Evolutionary conservation across 768 basidiomycete genomes (phyloP).

Genomic region (Kwoniella mangroviensis): DNA sequence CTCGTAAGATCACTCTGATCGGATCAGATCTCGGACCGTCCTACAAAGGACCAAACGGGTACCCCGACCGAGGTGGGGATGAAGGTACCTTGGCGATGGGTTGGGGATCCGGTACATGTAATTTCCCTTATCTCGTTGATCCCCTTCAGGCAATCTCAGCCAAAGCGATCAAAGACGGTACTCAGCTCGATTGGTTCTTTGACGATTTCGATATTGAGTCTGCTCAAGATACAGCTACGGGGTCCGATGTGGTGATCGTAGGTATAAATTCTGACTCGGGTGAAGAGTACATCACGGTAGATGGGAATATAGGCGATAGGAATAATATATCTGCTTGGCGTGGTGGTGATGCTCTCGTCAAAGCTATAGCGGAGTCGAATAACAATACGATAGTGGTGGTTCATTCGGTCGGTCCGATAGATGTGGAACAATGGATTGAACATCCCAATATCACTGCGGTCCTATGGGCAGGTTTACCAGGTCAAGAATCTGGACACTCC

Average conservation of each 20-base stretch:
- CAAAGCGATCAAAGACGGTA: slow-evolving; percentile 70
- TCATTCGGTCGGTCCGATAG: slow-evolving; percentile 69
- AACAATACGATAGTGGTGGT: slow-evolving; percentile 68
- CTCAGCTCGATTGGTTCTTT: slow-evolving; percentile 70
- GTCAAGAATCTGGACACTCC: slow-evolving; percentile 72
- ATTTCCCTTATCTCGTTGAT: slow-evolving; percentile 73
- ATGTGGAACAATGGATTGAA: slow-evolving; percentile 68
- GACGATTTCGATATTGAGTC: slow-evolving; percentile 69
- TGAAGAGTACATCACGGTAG: slow-evolving; percentile 78
- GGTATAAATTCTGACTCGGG: slow-evolving; percentile 78
- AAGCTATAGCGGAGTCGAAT: slow-evolving; percentile 63
- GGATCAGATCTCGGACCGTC: slow-evolving; percentile 69
- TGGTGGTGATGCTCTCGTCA: slow-evolving; percentile 71
- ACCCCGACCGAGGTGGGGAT: slow-evolving; percentile 66
- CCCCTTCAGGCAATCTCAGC: slow-evolving; percentile 80
- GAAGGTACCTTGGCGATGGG: slow-evolving; percentile 76
- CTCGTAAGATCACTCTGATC: slow-evolving; percentile 65
- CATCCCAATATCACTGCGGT: slow-evolving; percentile 78
- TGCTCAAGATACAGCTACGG: slow-evolving; percentile 59
- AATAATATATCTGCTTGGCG: slow-evolving; percentile 75
- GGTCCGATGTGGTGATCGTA: slow-evolving; percentile 72
- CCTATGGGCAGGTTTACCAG: slow-evolving; percentile 71
- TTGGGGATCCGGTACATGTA: slow-evolving; percentile 84
- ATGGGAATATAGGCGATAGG: slow-evolving; percentile 76
- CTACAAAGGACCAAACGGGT: slow-evolving; percentile 72